Percentiles rank a stretch among this genome's conserved stretches.
Conservation (phyloP, 2,329 filamentous ascomycete species). For the Didymosphaeria variabile region DNA sequence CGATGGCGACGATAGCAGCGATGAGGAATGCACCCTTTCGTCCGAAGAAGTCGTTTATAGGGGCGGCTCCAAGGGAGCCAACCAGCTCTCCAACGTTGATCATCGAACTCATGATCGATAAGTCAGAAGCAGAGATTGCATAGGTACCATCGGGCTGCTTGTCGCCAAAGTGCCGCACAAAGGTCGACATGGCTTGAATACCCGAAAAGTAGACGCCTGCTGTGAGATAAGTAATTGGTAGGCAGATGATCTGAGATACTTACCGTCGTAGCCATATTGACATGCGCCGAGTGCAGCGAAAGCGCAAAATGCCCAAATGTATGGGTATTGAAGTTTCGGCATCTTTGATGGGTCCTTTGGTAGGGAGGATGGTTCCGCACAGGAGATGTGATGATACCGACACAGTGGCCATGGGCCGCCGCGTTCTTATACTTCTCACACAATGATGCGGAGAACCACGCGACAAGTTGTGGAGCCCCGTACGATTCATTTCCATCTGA, state of each 20-base stretch:
- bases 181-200: slow-evolving; percentile 45
- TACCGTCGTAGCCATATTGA: slow-evolving; percentile 47
- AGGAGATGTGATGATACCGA: background rate
- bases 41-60: slow-evolving; percentile 62
- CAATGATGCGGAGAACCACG: background rate
- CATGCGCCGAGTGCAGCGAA: slow-evolving; percentile 51
- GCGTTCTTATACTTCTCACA: background rate
- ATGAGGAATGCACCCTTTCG: slow-evolving; percentile 63
- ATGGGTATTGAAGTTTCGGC: slow-evolving; percentile 39
- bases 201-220: slow-evolving; percentile 50
- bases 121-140: slow-evolving; percentile 33
- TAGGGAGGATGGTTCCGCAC: background rate
- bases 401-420: background rate
- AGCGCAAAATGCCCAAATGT: slow-evolving; percentile 46
- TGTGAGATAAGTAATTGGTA: too few relatives aligned
- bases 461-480: slow-evolving; percentile 1
- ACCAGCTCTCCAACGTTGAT: slow-evolving; percentile 54
- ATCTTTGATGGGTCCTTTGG: background rate
- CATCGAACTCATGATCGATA: slow-evolving; percentile 50
- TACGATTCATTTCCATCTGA: slow-evolving; percentile 4
- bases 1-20: slow-evolving; percentile 63
- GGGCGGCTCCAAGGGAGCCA: slow-evolving; percentile 49
- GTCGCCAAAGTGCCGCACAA: slow-evolving; percentile 46
- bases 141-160: slow-evolving; percentile 37
- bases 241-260: background rate